Evolutionary conservation across 139 green algal genomes (phyloP).

Genomic region (Chlorella sp.): DNA sequence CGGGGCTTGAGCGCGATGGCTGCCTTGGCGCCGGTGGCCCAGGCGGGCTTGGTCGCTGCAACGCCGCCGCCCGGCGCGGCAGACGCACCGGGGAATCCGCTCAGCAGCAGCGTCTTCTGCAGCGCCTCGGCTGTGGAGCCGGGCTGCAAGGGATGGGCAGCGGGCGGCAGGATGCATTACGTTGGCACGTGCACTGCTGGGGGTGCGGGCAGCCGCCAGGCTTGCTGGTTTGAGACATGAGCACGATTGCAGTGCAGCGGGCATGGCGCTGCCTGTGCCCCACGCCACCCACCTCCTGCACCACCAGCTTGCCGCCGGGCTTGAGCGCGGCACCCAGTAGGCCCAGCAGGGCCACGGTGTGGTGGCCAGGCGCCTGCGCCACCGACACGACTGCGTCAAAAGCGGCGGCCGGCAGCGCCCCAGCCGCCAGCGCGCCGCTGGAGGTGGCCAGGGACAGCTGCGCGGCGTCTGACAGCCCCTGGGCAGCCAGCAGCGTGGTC

Average conservation of each 20-base stretch:
- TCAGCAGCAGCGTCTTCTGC: slow-evolving; percentile 62
- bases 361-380: slow-evolving; percentile 15
- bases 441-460: slow-evolving; percentile 10
- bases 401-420: neutral
- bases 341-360: slow-evolving; percentile 42
- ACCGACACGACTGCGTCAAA: slow-evolving; percentile 31
- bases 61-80: slow-evolving; percentile 29
- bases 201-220: neutral
- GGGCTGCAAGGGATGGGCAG: neutral
- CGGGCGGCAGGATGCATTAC: neutral
- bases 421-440: slow-evolving; percentile 12
- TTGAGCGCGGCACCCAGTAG: slow-evolving; percentile 22
- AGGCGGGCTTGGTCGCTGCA: slow-evolving; percentile 57
- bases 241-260: too few relatives aligned
- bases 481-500: slow-evolving; percentile 9
- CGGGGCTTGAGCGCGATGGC: slow-evolving; percentile 57
- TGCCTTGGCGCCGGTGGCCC: slow-evolving; percentile 63
- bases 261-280: neutral
- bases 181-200: neutral
- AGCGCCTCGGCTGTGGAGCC: slow-evolving; percentile 18
- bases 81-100: slow-evolving; percentile 49
- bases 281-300: slow-evolving; percentile 31
- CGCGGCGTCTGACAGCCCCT: neutral
- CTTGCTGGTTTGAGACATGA: neutral
- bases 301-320: slow-evolving; percentile 42